phyloP scores from a whole-genome alignment of 805 yeast species.

The Wickerhamiella siamensis region DNA sequence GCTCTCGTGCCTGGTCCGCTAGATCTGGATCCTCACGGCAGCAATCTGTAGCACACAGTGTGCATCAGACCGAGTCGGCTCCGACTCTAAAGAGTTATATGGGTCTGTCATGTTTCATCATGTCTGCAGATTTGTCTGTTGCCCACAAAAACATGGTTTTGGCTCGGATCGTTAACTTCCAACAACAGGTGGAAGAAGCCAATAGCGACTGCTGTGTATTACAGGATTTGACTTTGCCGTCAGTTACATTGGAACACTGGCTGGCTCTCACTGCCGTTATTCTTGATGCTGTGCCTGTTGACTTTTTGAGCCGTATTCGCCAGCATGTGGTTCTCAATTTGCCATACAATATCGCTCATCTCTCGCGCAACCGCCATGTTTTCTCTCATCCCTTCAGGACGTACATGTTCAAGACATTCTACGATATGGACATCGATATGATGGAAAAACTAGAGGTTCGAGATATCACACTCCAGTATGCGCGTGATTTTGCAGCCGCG shows the following conservation, averaged over 20 bases:
- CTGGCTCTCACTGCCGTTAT: not conserved
- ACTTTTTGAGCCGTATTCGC: not conserved
- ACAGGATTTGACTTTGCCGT: not conserved
- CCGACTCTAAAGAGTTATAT: not conserved
- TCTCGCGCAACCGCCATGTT: not conserved
- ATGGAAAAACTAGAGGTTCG: not conserved
- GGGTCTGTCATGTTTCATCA: not conserved
- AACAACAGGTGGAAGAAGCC: not conserved
- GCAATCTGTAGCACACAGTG: not conserved
- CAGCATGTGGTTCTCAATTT: not conserved
- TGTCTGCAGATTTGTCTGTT: not conserved
- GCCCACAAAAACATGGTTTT: not conserved
- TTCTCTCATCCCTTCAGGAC: not conserved
- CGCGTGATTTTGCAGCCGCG: not conserved
- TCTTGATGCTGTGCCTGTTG: not conserved
- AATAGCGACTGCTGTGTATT: not conserved
- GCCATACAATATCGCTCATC: not conserved
- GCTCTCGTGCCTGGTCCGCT: not conserved
- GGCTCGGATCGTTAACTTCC: not conserved
- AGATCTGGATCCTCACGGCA: not conserved
- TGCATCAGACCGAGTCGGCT: not conserved
- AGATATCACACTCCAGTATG: not conserved
- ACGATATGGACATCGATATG: not conserved
- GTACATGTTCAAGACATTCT: not conserved
- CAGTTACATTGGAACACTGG: not conserved